Base-by-base conservation (phyloP, 2,329 filamentous ascomycete genomes). In the Leptographium lundbergii region DNA sequence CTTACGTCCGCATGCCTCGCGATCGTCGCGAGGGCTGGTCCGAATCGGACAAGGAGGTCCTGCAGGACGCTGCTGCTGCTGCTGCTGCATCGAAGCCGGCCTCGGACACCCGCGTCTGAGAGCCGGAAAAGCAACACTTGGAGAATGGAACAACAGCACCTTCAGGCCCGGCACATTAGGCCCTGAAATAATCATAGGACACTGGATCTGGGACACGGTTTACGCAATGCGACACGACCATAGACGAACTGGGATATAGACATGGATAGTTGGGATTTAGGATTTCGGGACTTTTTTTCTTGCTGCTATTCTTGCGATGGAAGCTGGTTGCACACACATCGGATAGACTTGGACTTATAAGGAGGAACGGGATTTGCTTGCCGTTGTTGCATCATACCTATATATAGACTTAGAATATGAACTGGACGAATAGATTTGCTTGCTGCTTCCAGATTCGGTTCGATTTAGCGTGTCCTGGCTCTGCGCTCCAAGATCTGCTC, bases 1-100 rank as follows among this genome's bases (percentile, higher is more conserved):
- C 69, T 1, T 74, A 71, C 61, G 72, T 76, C 14, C 65, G 73
- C 29, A 70, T 76, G 61, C 69, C 70, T 0, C 74, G 73, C 59
- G 73, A 76, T 61, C 66, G 73, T 56, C 63, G 68, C 19, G 67
- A 71, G 24, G 69, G 70, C 0, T 72, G 70, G 70, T 27, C 42
- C 19, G 42, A 57, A 6, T 19, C 22, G 3, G 54, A 45, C 19
- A 45, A 56, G 39, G 54, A 47, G 45, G 54, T 22, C 36, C 22
- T 55, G 11, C 13, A 13, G 24, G 54, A 11, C 13, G 39, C 25
- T 22, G 24, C 52, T 24, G n/a, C 9, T 39, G 32, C 34, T 45
- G 1, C 42, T 19, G 42, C 19, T 39, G 32, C 34, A 1, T n/a
- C 42, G 14, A 19, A 4, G 42, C 42, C 42, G 5, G 42, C 42